phyloP scores from a whole-genome alignment of 202 grass and related monocot species.

The Elaeis oleifera region DNA sequence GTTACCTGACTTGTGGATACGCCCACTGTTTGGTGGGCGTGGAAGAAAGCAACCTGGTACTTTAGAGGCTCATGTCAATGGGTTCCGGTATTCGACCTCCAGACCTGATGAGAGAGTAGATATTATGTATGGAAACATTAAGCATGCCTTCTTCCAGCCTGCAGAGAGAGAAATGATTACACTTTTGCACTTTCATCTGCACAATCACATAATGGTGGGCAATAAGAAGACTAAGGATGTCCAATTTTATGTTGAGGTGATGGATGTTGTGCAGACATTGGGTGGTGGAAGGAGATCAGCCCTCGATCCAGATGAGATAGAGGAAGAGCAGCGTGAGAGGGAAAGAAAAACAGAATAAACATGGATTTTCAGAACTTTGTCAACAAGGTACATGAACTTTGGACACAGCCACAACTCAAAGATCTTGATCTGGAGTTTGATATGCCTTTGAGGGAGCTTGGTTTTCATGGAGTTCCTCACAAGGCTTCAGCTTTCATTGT shows the following conservation, averaged over 20 bases:
- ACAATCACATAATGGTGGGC: slow-evolving; percentile 93
- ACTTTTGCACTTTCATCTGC: slow-evolving; percentile 73
- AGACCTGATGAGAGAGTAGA: slow-evolving; percentile 74
- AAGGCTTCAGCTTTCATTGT: slow-evolving; percentile 92
- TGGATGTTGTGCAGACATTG: slow-evolving; percentile 91
- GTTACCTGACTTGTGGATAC: slow-evolving; percentile 83
- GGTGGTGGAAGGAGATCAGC: slow-evolving; percentile 66
- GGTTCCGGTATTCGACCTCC: slow-evolving; percentile 70
- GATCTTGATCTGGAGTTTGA: slow-evolving; percentile 82
- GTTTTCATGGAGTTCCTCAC: slow-evolving; percentile 79
- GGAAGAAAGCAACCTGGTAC: slow-evolving; percentile 70
- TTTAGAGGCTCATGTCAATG: slow-evolving; percentile 83
- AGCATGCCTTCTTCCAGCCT: slow-evolving; percentile 87
- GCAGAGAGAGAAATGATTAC: slow-evolving; percentile 93
- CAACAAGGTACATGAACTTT: slow-evolving; percentile 80
- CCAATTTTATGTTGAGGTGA: slow-evolving; percentile 89
- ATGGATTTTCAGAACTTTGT: slow-evolving; percentile 91
- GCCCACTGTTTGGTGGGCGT: slow-evolving; percentile 69
- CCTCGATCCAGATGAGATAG: slow-evolving; percentile 87
- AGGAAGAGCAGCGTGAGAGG: slow-evolving; percentile 91
- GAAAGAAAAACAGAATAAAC: slow-evolving; percentile 81
- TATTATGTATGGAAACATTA: slow-evolving; percentile 70
- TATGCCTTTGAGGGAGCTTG: slow-evolving; percentile 75
- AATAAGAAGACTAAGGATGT: slow-evolving; percentile 93
- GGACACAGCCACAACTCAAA: slow-evolving; percentile 77